Conservation (phyloP, 2,329 filamentous ascomycete species). For the Didymella pinodella region DNA sequence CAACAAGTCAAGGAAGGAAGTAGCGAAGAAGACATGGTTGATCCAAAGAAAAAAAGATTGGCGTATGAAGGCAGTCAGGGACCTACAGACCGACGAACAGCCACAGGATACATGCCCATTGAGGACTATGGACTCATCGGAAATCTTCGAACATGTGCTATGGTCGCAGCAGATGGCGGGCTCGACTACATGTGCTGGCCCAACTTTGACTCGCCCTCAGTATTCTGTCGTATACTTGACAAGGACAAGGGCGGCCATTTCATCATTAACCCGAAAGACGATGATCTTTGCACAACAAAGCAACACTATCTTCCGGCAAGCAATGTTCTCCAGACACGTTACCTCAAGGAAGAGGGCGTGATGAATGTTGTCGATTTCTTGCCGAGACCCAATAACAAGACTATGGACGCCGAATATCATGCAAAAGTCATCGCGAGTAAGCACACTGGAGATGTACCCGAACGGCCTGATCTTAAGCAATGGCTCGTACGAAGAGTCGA, state of each 20-base stretch:
- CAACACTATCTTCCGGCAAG: constrained; percentile 79
- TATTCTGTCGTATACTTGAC: constrained; percentile 78
- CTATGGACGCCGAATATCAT: constrained; percentile 56
- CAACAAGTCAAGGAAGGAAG: not conserved
- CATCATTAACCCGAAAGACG: constrained; percentile 62
- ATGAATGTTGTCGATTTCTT: constrained; percentile 79
- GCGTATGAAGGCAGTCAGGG: constrained; percentile 18
- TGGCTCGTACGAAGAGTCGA: constrained; percentile 76
- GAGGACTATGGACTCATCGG: constrained; percentile 83
- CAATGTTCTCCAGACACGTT: constrained; percentile 79
- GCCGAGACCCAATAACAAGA: constrained; percentile 68
- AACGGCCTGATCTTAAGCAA: constrained; percentile 62
- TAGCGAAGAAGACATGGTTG: constrained; percentile 23
- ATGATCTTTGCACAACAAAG: constrained; percentile 70
- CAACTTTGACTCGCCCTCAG: constrained; percentile 77
- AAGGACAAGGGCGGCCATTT: constrained; percentile 78
- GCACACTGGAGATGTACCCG: constrained; percentile 38
- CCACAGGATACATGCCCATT: constrained; percentile 41
- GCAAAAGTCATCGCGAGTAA: constrained; percentile 33
- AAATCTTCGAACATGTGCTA: constrained; percentile 75
- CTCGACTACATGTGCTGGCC: constrained; percentile 85
- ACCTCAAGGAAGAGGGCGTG: constrained; percentile 77
- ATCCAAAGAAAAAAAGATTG: constrained; percentile 20
- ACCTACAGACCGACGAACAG: constrained; percentile 31
- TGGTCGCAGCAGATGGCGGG: constrained; percentile 52